Percentiles rank a stretch among this genome's conserved stretches.
phyloP scores from a whole-genome alignment of 148 eudicot genomes.

The Talinum fruticosum region DNA sequence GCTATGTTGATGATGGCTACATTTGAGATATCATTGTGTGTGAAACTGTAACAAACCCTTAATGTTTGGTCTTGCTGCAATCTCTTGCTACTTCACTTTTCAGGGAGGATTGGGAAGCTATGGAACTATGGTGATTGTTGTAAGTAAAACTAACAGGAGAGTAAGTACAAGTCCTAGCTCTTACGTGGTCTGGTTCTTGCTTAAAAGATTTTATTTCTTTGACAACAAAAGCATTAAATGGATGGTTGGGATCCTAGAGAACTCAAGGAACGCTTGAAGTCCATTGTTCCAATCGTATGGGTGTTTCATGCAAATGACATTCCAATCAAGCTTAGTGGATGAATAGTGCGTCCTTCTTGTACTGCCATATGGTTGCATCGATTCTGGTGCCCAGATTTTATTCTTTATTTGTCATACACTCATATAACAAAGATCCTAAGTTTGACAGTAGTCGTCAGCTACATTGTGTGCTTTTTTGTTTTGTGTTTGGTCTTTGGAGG shows the following conservation, averaged over 20 bases:
- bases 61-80: not conserved
- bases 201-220: not conserved
- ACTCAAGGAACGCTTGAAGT: not conserved
- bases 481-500: no score
- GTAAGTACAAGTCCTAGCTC: no score
- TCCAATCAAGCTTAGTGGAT: not conserved
- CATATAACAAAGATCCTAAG: not conserved
- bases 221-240: not conserved
- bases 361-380: not conserved
- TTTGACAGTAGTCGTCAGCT: not conserved
- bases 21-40: not conserved
- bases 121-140: not conserved
- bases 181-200: not conserved
- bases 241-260: not conserved
- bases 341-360: no score
- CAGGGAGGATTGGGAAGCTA: not conserved
- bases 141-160: not conserved
- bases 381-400: not conserved
- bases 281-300: not conserved
- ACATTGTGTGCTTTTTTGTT: no score
- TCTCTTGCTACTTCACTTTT: not conserved
- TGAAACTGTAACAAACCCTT: not conserved
- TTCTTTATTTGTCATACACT: not conserved
- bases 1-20: not conserved
- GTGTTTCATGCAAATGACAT: not conserved